Percentiles rank a stretch among this genome's conserved stretches.
Evolutionary conservation across 2,329 filamentous ascomycete genomes (phyloP).

Genomic region (Pseudogymnoascus sp.): DNA sequence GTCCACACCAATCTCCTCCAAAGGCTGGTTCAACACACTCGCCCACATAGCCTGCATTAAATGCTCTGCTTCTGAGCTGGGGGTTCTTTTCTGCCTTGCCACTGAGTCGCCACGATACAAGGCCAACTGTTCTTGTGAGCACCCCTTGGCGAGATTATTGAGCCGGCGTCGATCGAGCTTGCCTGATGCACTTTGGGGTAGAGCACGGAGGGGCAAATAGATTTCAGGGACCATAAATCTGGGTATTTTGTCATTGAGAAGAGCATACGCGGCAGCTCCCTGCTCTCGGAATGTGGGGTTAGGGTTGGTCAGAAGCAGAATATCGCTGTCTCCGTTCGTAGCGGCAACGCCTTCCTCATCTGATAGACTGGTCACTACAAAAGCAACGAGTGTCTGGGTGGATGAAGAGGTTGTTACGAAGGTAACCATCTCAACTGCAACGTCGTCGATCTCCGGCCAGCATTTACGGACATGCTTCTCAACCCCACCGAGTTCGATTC

Average conservation of each 20-base stretch:
- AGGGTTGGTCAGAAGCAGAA: background rate
- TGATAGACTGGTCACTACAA: background rate
- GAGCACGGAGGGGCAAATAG: background rate
- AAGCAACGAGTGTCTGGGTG: background rate
- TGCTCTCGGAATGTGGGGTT: background rate
- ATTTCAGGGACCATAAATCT: background rate
- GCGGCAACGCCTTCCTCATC: background rate
- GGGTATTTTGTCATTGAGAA: background rate
- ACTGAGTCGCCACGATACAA: background rate
- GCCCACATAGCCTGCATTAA: background rate
- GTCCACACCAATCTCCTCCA: background rate
- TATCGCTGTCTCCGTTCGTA: background rate
- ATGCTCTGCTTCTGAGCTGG: background rate
- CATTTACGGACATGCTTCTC: constrained; percentile 10
- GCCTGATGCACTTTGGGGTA: constrained; percentile 14
- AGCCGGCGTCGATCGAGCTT: constrained; percentile 13
- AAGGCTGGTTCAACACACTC: background rate
- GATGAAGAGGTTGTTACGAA: background rate
- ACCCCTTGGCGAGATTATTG: background rate
- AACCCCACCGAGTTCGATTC: constrained; percentile 19
- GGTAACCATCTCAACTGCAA: background rate
- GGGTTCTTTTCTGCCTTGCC: constrained; percentile 10
- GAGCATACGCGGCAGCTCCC: background rate
- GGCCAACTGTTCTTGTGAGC: constrained; percentile 13
- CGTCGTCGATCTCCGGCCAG: background rate